These are phyloP conservation scores for Angomonas desouzai DNA, from an alignment of 208 protist genomes.

Conservation along the genomic window DNA sequence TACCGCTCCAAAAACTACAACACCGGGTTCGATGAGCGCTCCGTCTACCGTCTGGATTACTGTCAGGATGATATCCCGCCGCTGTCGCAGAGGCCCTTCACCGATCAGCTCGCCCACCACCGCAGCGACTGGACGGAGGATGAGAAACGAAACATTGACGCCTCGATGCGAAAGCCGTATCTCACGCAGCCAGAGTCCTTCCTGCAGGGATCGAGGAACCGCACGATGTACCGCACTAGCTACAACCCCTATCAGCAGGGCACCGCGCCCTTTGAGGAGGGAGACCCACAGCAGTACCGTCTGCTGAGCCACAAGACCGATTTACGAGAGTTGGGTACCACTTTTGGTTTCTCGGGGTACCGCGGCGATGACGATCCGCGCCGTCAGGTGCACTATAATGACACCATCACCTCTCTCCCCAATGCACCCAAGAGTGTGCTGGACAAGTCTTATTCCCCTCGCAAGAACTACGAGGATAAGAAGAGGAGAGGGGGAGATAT, in stretches of 20 bases:
- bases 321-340: constrained; percentile 44
- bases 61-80: constrained; percentile 36
- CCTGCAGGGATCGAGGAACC: constrained; percentile 26
- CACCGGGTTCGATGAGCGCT: constrained; percentile 53
- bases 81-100: constrained; percentile 18
- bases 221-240: constrained; percentile 63
- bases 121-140: constrained; percentile 57
- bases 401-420: constrained; percentile 32
- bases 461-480: constrained; percentile 23
- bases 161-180: constrained; percentile 62
- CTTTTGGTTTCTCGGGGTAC: constrained; percentile 79
- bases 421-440: constrained; percentile 49
- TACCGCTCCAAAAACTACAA: constrained; percentile 16
- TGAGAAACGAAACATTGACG: constrained; percentile 56
- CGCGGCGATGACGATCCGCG: constrained; percentile 41
- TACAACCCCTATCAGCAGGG: constrained; percentile 10
- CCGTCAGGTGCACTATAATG: constrained; percentile 43
- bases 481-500: neutral
- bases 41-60: constrained; percentile 80
- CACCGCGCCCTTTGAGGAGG: constrained; percentile 26
- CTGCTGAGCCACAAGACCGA: constrained; percentile 55
- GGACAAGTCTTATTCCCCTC: constrained; percentile 45
- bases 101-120: constrained; percentile 44
- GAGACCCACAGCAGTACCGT: constrained; percentile 32
- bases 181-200: constrained; percentile 57